Conservation (phyloP, 306 rosid genomes). For the Prunus mongolica region DNA sequence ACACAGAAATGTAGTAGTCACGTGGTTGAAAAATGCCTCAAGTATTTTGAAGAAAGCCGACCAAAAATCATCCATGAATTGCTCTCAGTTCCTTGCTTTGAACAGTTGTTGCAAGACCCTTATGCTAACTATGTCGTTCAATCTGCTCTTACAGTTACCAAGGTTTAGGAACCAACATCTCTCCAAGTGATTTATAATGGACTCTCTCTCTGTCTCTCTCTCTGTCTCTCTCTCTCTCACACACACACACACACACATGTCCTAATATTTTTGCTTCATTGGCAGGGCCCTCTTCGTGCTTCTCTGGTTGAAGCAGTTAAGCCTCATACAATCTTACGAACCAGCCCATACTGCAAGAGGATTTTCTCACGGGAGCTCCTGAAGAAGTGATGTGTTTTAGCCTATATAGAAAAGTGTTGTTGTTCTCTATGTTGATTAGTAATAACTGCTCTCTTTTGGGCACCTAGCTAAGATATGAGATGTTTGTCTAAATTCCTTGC, state of each 20-base stretch:
- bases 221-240: neutral
- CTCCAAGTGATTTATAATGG: neutral
- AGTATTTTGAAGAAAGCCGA: constrained; percentile 39
- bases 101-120: constrained; percentile 62
- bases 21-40: constrained; percentile 68
- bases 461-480: neutral
- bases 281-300: constrained; percentile 53
- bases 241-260: neutral
- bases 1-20: constrained; percentile 70
- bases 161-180: constrained; percentile 35
- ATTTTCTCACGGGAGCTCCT: constrained; percentile 44
- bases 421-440: constrained; percentile 23
- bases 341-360: constrained; percentile 74
- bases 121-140: constrained; percentile 73
- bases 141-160: constrained; percentile 48
- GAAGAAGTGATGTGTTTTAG: constrained; percentile 37
- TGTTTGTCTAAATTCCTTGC: neutral
- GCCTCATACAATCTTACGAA: constrained; percentile 39
- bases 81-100: constrained; percentile 40
- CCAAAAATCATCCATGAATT: constrained; percentile 50
- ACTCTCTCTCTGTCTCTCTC: neutral
- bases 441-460: neutral
- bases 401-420: constrained; percentile 19
- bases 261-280: constrained; percentile 7
- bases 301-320: constrained; percentile 48